Conservation (phyloP, 148 eudicot species). For the Amaranthus hypochondriacus region DNA sequence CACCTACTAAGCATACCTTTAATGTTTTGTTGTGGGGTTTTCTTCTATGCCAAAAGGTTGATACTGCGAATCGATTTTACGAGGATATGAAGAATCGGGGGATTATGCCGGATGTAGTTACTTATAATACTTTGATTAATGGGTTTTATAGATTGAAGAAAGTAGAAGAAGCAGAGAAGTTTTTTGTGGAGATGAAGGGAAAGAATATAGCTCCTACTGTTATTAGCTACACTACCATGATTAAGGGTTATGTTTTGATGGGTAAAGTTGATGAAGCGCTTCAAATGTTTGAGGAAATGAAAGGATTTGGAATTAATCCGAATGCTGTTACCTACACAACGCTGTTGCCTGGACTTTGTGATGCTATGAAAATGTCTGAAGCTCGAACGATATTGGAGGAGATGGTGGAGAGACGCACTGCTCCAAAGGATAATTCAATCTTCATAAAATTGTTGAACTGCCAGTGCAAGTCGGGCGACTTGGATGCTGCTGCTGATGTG, state of each 20-base stretch:
- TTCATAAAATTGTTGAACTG: slow-evolving; percentile 53
- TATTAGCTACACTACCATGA: slow-evolving; percentile 79
- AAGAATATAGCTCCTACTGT: slow-evolving; percentile 71
- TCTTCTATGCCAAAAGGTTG: slow-evolving; percentile 52
- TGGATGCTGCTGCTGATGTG: slow-evolving; percentile 83
- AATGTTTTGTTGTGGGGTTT: slow-evolving; percentile 87
- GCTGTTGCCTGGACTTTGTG: slow-evolving; percentile 84
- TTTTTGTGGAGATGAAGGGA: slow-evolving; percentile 84
- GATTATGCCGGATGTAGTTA: slow-evolving; percentile 72
- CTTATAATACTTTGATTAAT: slow-evolving; percentile 81
- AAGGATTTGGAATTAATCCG: slow-evolving; percentile 55
- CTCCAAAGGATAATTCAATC: slow-evolving; percentile 64
- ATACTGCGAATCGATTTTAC: slow-evolving; percentile 68
- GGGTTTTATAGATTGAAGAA: slow-evolving; percentile 65
- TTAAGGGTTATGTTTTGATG: slow-evolving; percentile 70
- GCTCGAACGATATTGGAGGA: slow-evolving; percentile 59
- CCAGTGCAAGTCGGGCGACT: slow-evolving; percentile 67
- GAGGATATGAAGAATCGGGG: slow-evolving; percentile 77
- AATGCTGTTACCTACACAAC: slow-evolving; percentile 74
- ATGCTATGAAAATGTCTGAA: slow-evolving; percentile 66
- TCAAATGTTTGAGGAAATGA: slow-evolving; percentile 79
- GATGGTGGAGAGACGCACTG: slow-evolving; percentile 57
- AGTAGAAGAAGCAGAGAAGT: slow-evolving; percentile 78
- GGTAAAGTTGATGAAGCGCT: slow-evolving; percentile 77
- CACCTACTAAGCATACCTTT: slow-evolving; percentile 69